Percentiles rank a stretch among this genome's conserved stretches.
Evolutionary conservation across 148 eudicot genomes (phyloP).

Genomic region (Chenopodium berlandieri): DNA sequence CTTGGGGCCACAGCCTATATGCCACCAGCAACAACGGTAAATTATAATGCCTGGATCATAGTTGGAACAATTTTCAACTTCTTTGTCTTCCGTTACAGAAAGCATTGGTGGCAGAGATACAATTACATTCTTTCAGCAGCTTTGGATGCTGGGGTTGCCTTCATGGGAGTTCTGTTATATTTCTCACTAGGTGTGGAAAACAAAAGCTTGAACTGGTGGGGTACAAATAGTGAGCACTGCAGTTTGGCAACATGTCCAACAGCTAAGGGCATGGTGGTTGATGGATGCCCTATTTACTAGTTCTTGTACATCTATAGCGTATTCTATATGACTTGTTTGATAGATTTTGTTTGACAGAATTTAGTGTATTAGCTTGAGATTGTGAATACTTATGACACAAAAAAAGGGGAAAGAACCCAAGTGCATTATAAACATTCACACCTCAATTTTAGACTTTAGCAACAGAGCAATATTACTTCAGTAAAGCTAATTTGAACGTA

Average conservation of each 20-base stretch:
- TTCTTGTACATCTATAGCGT: not conserved
- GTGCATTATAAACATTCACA: constrained; percentile 6
- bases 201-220: not conserved
- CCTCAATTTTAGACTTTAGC: constrained; percentile 3
- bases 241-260: not conserved
- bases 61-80: constrained; percentile 88
- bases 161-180: constrained; percentile 83
- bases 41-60: constrained; percentile 78
- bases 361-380: constrained; percentile 9
- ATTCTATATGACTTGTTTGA: not conserved
- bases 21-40: constrained; percentile 88
- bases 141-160: constrained; percentile 95
- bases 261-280: not conserved
- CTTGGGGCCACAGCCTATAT: constrained; percentile 82
- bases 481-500: not conserved
- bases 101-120: constrained; percentile 95
- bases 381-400: constrained; percentile 11
- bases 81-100: constrained; percentile 68
- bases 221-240: not conserved
- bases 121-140: constrained; percentile 92
- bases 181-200: constrained; percentile 43
- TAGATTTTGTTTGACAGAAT: not conserved
- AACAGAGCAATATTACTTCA: constrained; percentile 3
- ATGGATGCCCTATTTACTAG: not conserved
- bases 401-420: constrained; percentile 6